Conservation (phyloP, 2,329 filamentous ascomycete species). For the Microsporum audouinii region DNA sequence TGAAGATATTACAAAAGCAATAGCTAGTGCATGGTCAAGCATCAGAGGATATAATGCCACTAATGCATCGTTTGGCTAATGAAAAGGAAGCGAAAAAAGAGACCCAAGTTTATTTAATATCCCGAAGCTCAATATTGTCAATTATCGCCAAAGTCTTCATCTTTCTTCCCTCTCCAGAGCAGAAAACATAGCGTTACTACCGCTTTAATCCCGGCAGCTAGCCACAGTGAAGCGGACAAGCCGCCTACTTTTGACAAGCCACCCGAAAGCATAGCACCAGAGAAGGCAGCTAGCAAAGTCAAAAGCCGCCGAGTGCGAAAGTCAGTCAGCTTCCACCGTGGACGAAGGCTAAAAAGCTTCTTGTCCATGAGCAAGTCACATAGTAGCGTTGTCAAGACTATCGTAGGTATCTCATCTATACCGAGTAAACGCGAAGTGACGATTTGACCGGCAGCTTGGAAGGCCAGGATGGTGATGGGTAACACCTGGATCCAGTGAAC, state of each 20-base stretch:
- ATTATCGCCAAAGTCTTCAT: constrained; percentile 1
- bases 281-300: constrained; percentile 29
- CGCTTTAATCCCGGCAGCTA: constrained; percentile 30
- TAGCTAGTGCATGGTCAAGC: not conserved
- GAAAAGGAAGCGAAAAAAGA: not conserved
- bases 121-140: not conserved
- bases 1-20: not conserved
- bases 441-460: constrained; percentile 34
- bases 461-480: constrained; percentile 30
- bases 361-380: constrained; percentile 31
- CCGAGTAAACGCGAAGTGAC: constrained; percentile 27
- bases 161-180: constrained; percentile 24
- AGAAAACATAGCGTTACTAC: constrained; percentile 26
- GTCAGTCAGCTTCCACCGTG: constrained; percentile 20
- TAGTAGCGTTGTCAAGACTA: constrained; percentile 32
- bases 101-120: not conserved
- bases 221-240: constrained; percentile 31
- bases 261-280: constrained; percentile 33
- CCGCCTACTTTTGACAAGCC: constrained; percentile 27
- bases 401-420: constrained; percentile 32
- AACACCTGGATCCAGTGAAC: constrained; percentile 29
- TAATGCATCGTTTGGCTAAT: not conserved
- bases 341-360: constrained; percentile 15
- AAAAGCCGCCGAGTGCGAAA: constrained; percentile 27
- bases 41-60: not conserved